A percentile compares a stretch with the other conserved stretches of the same genome.
Conservation (phyloP, 2,329 filamentous ascomycete genomes). For the Fusarium sp. region DNA sequence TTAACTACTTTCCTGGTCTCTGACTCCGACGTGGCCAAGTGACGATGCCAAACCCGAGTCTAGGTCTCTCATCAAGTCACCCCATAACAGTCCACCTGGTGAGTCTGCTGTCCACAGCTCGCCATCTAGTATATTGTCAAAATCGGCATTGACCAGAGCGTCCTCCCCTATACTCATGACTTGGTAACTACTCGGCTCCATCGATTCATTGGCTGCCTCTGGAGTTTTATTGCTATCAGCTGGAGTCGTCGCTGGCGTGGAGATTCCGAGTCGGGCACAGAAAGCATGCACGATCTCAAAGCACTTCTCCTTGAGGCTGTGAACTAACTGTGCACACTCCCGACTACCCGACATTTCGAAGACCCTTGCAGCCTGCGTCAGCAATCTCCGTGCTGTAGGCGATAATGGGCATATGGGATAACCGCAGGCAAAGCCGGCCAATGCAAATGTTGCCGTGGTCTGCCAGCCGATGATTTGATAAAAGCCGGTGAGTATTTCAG, state of each 20-base stretch:
- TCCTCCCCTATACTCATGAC: constrained; percentile 34
- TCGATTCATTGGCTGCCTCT: background rate
- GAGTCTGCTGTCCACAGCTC: constrained; percentile 33
- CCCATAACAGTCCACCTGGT: constrained; percentile 38
- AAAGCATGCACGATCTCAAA: constrained; percentile 38
- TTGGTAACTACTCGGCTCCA: constrained; percentile 3
- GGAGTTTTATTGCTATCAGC: background rate
- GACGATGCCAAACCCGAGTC: constrained; percentile 34
- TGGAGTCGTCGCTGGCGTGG: constrained; percentile 23
- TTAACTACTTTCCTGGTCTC: background rate
- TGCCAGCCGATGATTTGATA: constrained; percentile 48
- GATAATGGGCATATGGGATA: constrained; percentile 46
- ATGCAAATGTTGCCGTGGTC: constrained; percentile 38
- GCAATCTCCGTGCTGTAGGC: constrained; percentile 30
- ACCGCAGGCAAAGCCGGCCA: constrained; percentile 43
- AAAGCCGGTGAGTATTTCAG: constrained; percentile 47
- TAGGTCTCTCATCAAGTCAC: constrained; percentile 40
- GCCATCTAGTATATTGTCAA: constrained; percentile 10
- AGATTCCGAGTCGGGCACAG: constrained; percentile 37
- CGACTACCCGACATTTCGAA: constrained; percentile 23
- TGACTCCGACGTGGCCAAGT: constrained; percentile 46
- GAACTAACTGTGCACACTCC: constrained; percentile 11
- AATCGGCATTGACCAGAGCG: background rate
- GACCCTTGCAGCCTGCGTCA: constrained; percentile 28
- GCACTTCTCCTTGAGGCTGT: constrained; percentile 24